phyloP scores from a whole-genome alignment of 2,329 filamentous ascomycete genomes.

The Pseudonectria buxi region DNA sequence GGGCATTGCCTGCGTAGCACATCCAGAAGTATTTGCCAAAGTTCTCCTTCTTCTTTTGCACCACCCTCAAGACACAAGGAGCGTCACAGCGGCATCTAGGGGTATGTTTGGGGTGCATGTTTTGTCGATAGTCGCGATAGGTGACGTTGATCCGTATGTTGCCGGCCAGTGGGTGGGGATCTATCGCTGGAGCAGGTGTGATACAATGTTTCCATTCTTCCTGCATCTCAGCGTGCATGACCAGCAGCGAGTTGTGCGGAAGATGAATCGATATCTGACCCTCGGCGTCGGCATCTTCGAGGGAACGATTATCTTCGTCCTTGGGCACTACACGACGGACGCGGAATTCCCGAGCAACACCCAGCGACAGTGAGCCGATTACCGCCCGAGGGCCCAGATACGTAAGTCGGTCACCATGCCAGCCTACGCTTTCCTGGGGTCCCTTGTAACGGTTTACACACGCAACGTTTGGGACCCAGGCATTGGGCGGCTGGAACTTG shows the following conservation, averaged over 20 bases:
- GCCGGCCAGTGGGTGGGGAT: constrained; percentile 76
- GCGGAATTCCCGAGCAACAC: constrained; percentile 88
- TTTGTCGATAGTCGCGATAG: constrained; percentile 77
- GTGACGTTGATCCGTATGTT: constrained; percentile 88
- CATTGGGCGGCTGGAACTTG: constrained; percentile 63
- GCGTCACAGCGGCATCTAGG: constrained; percentile 72
- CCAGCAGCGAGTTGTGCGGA: constrained; percentile 84
- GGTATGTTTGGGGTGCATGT: constrained; percentile 69
- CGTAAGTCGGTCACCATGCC: constrained; percentile 86
- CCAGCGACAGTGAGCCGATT: constrained; percentile 84
- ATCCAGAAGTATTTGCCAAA: constrained; percentile 87
- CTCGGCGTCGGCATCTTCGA: constrained; percentile 53
- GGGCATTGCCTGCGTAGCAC: constrained; percentile 72
- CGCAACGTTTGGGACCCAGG: constrained; percentile 81
- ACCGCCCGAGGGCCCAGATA: constrained; percentile 84
- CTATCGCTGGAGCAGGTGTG: constrained; percentile 64
- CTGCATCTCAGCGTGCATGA: constrained; percentile 98
- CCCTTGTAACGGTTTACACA: constrained; percentile 94
- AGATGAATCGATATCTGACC: constrained; percentile 91
- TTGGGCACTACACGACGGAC: constrained; percentile 68
- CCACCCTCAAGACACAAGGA: constrained; percentile 64
- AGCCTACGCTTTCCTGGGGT: constrained; percentile 75
- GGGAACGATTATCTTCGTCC: constrained; percentile 35
- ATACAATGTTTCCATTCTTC: constrained; percentile 95
- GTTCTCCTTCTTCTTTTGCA: constrained; percentile 70